Evolutionary conservation across 1,139 yeast genomes (phyloP).

Genomic region (Debaryomyces subglobosus): DNA sequence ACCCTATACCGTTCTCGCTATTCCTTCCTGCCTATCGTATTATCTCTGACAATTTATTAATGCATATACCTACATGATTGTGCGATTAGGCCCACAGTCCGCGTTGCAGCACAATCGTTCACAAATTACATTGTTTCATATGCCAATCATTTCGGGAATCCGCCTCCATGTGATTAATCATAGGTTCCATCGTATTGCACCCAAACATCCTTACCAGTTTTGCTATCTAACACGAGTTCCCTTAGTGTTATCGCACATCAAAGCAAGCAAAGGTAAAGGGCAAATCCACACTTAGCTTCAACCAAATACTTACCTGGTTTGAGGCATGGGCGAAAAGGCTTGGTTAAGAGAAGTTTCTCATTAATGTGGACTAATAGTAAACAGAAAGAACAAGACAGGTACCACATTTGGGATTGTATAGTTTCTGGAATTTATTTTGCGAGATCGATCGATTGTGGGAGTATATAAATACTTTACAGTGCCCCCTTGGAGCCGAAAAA

Average conservation of each 20-base stretch:
- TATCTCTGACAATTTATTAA: not conserved
- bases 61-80: not conserved
- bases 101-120: not conserved
- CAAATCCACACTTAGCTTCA: not conserved
- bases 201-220: not conserved
- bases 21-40: not conserved
- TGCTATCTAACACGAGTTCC: not conserved
- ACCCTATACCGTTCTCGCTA: not conserved
- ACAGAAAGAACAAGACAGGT: not conserved
- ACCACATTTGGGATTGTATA: not conserved
- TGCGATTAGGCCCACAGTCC: not conserved
- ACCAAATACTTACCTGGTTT: not conserved
- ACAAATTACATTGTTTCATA: not conserved
- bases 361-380: not conserved
- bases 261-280: not conserved
- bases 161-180: not conserved
- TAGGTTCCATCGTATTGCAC: not conserved
- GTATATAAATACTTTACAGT: not conserved
- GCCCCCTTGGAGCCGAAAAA: not conserved
- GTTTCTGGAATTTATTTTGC: slow-evolving; percentile 1
- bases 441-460: not conserved
- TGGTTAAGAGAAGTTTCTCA: not conserved
- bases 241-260: not conserved
- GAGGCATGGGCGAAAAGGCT: not conserved
- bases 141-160: not conserved